Percentiles rank a stretch among this genome's conserved stretches.
These are phyloP conservation scores for grape (Vitis vinifera) DNA, from an alignment of 164 flowering plant species.

Conservation along the genomic window DNA sequence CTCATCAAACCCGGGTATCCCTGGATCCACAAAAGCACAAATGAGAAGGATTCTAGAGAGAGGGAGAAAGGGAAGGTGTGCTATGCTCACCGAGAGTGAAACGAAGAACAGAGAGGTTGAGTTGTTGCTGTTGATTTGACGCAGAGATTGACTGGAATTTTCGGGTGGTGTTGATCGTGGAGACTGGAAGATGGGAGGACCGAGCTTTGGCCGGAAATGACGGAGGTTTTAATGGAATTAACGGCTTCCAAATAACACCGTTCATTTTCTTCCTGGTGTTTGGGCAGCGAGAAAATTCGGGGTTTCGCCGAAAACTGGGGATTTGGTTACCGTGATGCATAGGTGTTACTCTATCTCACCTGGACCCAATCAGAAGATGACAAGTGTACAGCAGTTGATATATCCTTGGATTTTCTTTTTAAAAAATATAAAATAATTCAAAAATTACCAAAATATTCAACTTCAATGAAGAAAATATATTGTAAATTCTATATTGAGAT, in stretches of 20 bases:
- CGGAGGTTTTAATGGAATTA: slow-evolving; percentile 6
- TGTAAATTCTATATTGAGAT: too few species aligned
- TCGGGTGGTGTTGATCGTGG: not conserved
- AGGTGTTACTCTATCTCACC: too few species aligned
- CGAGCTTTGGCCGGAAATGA: slow-evolving; percentile 9
- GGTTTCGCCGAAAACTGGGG: too few species aligned
- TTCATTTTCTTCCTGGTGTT: slow-evolving; percentile 16
- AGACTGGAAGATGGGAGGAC: too few species aligned
- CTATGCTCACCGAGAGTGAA: slow-evolving; percentile 66
- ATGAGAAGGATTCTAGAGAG: not conserved
- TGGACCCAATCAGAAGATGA: too few species aligned
- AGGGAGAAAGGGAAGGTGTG: slow-evolving; percentile 2
- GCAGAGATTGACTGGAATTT: slow-evolving; percentile 11
- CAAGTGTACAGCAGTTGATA: too few species aligned
- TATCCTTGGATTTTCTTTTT: too few species aligned
- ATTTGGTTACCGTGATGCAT: too few species aligned
- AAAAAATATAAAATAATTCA: too few species aligned
- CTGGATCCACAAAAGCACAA: slow-evolving; percentile 30
- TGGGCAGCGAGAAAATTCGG: slow-evolving; percentile 6
- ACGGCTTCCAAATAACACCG: slow-evolving; percentile 8
- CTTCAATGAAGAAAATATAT: too few species aligned
- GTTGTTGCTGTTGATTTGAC: slow-evolving; percentile 41
- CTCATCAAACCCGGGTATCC: slow-evolving; percentile 89
- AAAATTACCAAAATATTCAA: too few species aligned
- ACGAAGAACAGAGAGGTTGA: slow-evolving; percentile 91